Evolutionary conservation across 371 early-diverging fungal genomes (phyloP).

Genomic region (Rhizopus microsporus): DNA sequence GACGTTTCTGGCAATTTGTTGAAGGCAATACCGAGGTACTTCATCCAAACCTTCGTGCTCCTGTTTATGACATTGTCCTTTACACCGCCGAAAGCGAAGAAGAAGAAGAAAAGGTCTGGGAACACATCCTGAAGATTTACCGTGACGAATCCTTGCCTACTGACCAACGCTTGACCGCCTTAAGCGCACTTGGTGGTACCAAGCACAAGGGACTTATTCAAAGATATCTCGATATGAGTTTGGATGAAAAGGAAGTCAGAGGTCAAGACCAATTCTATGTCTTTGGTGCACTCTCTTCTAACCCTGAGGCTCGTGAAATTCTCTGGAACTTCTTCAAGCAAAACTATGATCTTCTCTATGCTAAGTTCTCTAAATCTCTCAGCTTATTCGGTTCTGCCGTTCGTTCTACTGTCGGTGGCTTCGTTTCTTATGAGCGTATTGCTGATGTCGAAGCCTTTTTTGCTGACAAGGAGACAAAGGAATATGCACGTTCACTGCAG

Average conservation of each 20-base stretch:
- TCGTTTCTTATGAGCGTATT: slow-evolving; percentile 65
- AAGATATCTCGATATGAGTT: slow-evolving; percentile 62
- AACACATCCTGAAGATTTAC: slow-evolving; percentile 74
- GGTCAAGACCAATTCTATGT: slow-evolving; percentile 82
- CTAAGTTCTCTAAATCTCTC: slow-evolving; percentile 72
- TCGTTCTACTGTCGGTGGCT: slow-evolving; percentile 68
- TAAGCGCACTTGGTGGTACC: slow-evolving; percentile 75
- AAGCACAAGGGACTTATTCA: slow-evolving; percentile 60
- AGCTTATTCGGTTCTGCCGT: slow-evolving; percentile 77
- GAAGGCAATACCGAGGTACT: slow-evolving; percentile 55
- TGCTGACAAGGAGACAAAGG: slow-evolving; percentile 71
- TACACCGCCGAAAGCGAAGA: slow-evolving; percentile 63
- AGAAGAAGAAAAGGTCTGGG: slow-evolving; percentile 65
- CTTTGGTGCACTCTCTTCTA: slow-evolving; percentile 55
- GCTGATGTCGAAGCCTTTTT: slow-evolving; percentile 75
- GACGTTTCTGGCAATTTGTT: slow-evolving; percentile 47
- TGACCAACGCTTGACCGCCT: slow-evolving; percentile 81
- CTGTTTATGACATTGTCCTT: slow-evolving; percentile 78
- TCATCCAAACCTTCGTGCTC: slow-evolving; percentile 83
- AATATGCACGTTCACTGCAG: slow-evolving; percentile 71
- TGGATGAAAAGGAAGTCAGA: slow-evolving; percentile 73
- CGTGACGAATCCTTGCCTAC: slow-evolving; percentile 59
- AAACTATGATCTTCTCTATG: slow-evolving; percentile 69
- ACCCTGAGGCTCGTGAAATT: slow-evolving; percentile 63
- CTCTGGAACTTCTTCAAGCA: slow-evolving; percentile 80